phyloP scores from a whole-genome alignment of 176 grass and related monocot genomes.

The Musa troglodytarum region DNA sequence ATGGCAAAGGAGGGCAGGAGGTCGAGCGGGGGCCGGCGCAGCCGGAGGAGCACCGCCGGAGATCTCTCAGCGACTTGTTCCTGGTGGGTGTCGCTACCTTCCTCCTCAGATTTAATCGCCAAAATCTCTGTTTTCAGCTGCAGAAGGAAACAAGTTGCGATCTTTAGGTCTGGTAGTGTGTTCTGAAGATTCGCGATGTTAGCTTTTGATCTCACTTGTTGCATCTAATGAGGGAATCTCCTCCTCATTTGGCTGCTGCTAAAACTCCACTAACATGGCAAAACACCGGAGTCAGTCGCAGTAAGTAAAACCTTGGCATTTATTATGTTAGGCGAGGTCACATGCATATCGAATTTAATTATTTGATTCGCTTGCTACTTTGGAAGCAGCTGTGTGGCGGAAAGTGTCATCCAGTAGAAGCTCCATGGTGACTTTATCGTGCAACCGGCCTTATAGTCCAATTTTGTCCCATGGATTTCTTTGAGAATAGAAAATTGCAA shows the following conservation, averaged over 20 bases:
- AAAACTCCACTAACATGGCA: neutral
- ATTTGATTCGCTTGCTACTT: neutral
- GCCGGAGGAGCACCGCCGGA: neutral
- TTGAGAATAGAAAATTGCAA: neutral
- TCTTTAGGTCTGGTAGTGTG: neutral
- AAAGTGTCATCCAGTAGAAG: neutral
- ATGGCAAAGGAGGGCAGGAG: neutral
- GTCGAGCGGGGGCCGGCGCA: no score
- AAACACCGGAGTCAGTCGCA: no score
- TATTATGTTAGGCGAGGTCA: constrained; percentile 4
- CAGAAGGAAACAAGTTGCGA: neutral
- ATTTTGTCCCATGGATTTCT: neutral
- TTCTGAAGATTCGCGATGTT: neutral
- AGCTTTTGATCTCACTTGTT: neutral
- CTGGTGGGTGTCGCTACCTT: neutral
- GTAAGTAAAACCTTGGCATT: constrained; percentile 6
- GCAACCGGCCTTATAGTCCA: neutral
- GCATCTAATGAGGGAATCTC: neutral
- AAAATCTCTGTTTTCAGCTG: neutral
- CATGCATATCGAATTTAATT: neutral
- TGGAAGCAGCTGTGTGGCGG: neutral
- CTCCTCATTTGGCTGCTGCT: neutral
- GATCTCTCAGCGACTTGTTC: constrained; percentile 1
- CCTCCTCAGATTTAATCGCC: neutral
- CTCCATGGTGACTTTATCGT: neutral